Evolutionary conservation across 1,284 basidiomycete species (phyloP), one percentile per base, ranked within the genome.

Genomic region (Phaffia rhodozyma): DNA sequence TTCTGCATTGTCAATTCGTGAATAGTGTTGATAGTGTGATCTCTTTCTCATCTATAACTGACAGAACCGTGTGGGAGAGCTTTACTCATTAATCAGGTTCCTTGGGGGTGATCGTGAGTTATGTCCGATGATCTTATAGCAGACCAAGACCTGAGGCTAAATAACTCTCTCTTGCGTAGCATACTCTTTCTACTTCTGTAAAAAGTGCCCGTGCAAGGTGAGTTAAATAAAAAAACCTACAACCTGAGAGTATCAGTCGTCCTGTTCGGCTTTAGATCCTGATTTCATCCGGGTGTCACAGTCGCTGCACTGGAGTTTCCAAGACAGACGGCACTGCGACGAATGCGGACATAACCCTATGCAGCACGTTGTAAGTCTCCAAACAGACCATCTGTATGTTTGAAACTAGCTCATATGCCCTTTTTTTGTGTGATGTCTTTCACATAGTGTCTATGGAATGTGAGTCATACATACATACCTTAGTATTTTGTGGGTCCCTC

Each of bases 1-100:
- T 7, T 43, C 38, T 34, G 32, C 9, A 4, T 29, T 13, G 52
- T 20, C 18, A 32, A 27, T 20, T 16, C 25, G 2, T 13, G 25
- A 20, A 4, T 13, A 20, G 18, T 30, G 3, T 11, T 23, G 21
- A 50, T 48, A 9, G 58, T 49, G 68, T 67, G 21, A 16, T 43
- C 16, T 43, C 38, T 5, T 68, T 69, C 13, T 68, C 69, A 6
- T 69, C 76, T 49, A 34, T 11, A 16, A 43, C 16, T 11, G 13
- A 43, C 76, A 97, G 75, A 96, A 96, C 71, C 85, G 94, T 67
- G 96, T 99, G 20, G 96, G 96, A 68, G 96, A 99, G 75, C 78
- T 99, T 52, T 99, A 98, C 78, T 96, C 92, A 74, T 83, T 97
- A 64, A 85, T 99, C 56, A 72, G 78, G 30, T 97, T 96, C 77